Percentiles rank a stretch among this genome's conserved stretches.
phyloP scores from a whole-genome alignment of 805 yeast species.

The Kodamaea leandrae region DNA sequence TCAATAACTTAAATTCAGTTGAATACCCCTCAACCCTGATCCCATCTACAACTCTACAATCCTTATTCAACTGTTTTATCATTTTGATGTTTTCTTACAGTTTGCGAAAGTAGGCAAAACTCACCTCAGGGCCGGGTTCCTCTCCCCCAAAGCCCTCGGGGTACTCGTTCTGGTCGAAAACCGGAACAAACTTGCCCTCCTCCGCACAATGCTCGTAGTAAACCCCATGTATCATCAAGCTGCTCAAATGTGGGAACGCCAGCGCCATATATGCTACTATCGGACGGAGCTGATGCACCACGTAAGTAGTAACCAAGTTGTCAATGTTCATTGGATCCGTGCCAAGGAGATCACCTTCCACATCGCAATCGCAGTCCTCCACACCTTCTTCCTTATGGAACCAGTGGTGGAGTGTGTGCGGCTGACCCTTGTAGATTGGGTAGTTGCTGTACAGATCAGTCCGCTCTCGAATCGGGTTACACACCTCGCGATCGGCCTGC shows the following conservation, averaged over 20 bases:
- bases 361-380: slow-evolving; percentile 21
- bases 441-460: slow-evolving; percentile 23
- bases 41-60: no score
- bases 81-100: no score
- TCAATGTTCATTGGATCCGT: slow-evolving; percentile 24
- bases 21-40: no score
- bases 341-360: slow-evolving; percentile 26
- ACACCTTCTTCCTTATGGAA: slow-evolving; percentile 20
- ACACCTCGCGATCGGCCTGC: slow-evolving; percentile 37
- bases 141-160: slow-evolving; percentile 20
- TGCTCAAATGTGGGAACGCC: slow-evolving; percentile 26
- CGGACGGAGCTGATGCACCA: slow-evolving; percentile 35
- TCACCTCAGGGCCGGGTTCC: background rate
- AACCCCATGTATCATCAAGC: slow-evolving; percentile 35
- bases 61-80: no score
- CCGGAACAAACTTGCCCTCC: slow-evolving; percentile 19
- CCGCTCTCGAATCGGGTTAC: slow-evolving; percentile 31
- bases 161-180: slow-evolving; percentile 28
- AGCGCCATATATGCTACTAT: slow-evolving; percentile 24
- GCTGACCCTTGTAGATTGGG: slow-evolving; percentile 35
- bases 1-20: no score
- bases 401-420: slow-evolving; percentile 32
- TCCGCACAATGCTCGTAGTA: slow-evolving; percentile 21
- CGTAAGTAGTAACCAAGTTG: slow-evolving; percentile 32
- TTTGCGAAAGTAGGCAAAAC: slow-evolving; percentile 2